A percentile compares a stretch with the other conserved stretches of the same genome.
Conservation (phyloP, 176 grass and related monocot species). For the Oryza rufipogon region DNA sequence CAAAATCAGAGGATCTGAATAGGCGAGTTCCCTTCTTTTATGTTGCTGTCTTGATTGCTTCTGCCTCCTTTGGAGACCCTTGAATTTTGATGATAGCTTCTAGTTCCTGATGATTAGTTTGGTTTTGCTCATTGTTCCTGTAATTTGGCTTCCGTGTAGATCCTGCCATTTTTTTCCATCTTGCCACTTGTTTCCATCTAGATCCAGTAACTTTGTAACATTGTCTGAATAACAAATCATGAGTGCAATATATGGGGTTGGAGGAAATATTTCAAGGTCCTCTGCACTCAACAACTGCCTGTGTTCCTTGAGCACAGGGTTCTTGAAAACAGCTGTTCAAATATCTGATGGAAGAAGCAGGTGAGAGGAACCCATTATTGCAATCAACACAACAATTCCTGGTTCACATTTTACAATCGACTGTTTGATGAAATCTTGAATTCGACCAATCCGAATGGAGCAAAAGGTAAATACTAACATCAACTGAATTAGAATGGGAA, state of each 20-base stretch:
- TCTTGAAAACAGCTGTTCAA: neutral
- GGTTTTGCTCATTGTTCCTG: neutral
- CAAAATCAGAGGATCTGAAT: neutral
- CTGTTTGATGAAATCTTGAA: neutral
- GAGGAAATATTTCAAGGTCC: neutral
- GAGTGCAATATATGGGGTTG: neutral
- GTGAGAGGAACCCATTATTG: neutral
- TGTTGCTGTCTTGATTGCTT: neutral
- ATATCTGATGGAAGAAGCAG: neutral
- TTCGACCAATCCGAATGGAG: neutral
- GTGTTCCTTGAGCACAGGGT: neutral
- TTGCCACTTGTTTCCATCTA: neutral
- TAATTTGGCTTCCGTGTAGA: neutral
- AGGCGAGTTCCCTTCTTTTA: neutral
- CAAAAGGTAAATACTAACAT: neutral
- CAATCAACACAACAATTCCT: conserved; percentile 6
- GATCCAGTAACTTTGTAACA: neutral
- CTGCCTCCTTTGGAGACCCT: neutral
- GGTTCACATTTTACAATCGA: neutral
- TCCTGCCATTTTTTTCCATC: neutral
- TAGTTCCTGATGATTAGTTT: neutral
- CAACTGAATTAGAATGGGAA: conserved; percentile 1
- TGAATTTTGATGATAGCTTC: neutral
- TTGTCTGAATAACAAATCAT: neutral
- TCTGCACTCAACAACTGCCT: neutral